A percentile compares a stretch with the other conserved stretches of the same genome.
Evolutionary conservation across 768 basidiomycete species (phyloP).

Genomic region (Phaeolepiota aurea): DNA sequence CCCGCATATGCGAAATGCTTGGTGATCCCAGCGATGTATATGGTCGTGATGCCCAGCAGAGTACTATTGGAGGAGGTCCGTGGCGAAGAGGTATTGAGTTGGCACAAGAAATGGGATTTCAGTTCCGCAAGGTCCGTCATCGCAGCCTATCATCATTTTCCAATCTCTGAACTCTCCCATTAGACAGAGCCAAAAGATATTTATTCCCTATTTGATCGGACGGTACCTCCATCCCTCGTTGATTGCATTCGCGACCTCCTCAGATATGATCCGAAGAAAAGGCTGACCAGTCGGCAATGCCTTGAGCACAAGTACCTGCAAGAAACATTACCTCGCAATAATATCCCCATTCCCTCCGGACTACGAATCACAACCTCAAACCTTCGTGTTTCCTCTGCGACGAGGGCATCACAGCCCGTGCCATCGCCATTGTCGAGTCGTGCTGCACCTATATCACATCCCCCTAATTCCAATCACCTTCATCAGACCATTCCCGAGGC

Average conservation of each 20-base stretch:
- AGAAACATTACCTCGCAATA: conserved; percentile 64
- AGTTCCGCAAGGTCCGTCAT: conserved; percentile 75
- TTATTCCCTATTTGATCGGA: conserved; percentile 67
- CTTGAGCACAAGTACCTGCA: conserved; percentile 84
- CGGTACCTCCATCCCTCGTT: conserved; percentile 71
- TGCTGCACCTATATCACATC: conserved; percentile 37
- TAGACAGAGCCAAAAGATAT: conserved; percentile 64
- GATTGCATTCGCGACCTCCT: conserved; percentile 90
- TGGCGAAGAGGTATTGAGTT: conserved; percentile 85
- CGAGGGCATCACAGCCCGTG: conserved; percentile 24
- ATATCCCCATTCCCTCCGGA: conserved; percentile 53
- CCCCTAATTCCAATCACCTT: conserved; percentile 28
- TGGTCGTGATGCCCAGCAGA: conserved; percentile 63
- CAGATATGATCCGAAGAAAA: conserved; percentile 82
- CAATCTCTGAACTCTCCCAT: not conserved
- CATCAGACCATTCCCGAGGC: conserved; percentile 33
- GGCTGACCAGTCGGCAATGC: conserved; percentile 83
- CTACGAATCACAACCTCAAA: conserved; percentile 32
- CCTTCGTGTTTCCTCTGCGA: conserved; percentile 23
- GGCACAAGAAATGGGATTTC: conserved; percentile 79
- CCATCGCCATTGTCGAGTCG: conserved; percentile 23
- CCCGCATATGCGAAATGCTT: conserved; percentile 83
- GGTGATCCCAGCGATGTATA: conserved; percentile 87
- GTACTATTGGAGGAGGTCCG: conserved; percentile 73
- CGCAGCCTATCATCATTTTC: conserved; percentile 3